These are phyloP conservation scores for Solanum sitiens DNA, from an alignment of 257 asterid genomes.

Conservation along the genomic window DNA sequence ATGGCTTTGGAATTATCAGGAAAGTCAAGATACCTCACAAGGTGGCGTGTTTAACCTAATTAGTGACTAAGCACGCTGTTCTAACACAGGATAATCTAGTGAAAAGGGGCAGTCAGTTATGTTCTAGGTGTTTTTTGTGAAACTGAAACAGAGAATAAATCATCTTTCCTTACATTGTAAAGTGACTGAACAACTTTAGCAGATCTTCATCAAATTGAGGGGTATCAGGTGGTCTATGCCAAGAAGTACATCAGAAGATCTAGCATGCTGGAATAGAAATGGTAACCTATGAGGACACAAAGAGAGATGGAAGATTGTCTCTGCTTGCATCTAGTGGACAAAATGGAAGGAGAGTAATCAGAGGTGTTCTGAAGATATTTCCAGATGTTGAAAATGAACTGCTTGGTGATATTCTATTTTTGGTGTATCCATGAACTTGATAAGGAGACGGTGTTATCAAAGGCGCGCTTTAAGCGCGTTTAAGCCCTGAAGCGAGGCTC, in stretches of 20 bases:
- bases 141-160: too few relatives aligned
- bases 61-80: background rate
- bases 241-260: background rate
- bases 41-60: background rate
- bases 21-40: background rate
- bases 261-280: background rate
- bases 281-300: too few relatives aligned
- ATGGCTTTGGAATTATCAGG: background rate
- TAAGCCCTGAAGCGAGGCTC: too few relatives aligned
- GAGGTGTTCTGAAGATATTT: background rate
- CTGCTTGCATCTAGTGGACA: background rate
- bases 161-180: background rate
- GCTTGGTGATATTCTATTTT: background rate
- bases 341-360: background rate
- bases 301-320: background rate
- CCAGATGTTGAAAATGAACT: too few relatives aligned
- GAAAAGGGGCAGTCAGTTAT: background rate
- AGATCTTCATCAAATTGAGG: background rate
- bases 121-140: background rate
- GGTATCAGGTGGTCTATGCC: background rate
- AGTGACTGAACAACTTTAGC: background rate
- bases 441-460: background rate
- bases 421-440: background rate
- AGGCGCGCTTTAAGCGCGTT: too few relatives aligned
- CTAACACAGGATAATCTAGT: background rate